Conservation (phyloP, 352 stramenopile species). For the Phytophthora capsici region DNA sequence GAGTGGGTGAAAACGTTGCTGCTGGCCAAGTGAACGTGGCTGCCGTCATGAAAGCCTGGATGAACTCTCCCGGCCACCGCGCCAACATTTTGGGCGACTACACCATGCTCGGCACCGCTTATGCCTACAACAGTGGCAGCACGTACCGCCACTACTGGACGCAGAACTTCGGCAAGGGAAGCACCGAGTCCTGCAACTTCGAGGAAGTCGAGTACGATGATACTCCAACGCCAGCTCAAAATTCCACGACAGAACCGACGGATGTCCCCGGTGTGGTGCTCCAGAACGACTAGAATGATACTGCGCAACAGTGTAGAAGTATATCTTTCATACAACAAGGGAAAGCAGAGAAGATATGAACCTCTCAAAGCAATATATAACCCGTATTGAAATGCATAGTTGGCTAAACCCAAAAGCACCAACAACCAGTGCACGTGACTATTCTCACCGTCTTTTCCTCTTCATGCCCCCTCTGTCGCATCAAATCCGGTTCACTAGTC, state of each 20-base stretch:
- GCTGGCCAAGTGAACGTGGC: constrained; percentile 43
- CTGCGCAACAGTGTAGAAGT: background rate
- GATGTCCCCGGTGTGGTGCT: constrained; percentile 6
- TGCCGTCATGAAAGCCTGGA: constrained; percentile 54
- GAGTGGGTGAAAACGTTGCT: constrained; percentile 53
- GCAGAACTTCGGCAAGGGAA: constrained; percentile 48
- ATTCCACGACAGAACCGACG: constrained; percentile 2
- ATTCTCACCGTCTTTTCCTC: constrained; percentile 11
- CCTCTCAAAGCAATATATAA: background rate
- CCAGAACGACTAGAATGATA: constrained; percentile 1
- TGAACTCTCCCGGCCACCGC: constrained; percentile 53
- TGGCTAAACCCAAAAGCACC: constrained; percentile 24
- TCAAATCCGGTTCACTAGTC: constrained; percentile 12
- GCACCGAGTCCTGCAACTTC: constrained; percentile 26
- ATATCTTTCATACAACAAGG: too few relatives aligned
- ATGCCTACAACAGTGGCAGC: constrained; percentile 33
- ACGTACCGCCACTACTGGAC: constrained; percentile 60
- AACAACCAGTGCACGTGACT: constrained; percentile 29
- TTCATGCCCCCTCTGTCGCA: background rate
- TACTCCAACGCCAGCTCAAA: constrained; percentile 3
- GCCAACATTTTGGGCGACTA: constrained; percentile 50
- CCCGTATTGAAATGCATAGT: background rate
- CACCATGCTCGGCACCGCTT: constrained; percentile 38
- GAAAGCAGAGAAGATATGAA: background rate
- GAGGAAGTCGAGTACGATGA: constrained; percentile 20